Conservation (phyloP, 2,329 filamentous ascomycete species). For the Hymenoscyphus fructigenus region DNA sequence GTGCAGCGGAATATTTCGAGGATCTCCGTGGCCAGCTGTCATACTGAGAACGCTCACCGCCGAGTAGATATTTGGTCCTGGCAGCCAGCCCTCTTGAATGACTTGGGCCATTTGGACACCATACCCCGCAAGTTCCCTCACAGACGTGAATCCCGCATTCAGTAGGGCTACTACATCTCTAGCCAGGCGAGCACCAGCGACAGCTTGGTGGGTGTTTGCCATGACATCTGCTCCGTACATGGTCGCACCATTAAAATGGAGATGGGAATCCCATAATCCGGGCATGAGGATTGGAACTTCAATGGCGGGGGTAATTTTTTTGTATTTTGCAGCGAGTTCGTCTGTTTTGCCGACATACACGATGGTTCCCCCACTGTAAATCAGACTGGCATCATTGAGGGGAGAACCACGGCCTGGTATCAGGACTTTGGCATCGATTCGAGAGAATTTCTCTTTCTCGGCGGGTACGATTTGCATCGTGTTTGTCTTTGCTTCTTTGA, state of each 20-base stretch:
- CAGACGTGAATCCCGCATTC: constrained; percentile 50
- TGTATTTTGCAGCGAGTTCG: constrained; percentile 37
- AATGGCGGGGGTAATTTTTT: background rate
- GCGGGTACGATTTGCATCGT: constrained; percentile 1
- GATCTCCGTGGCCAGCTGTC: constrained; percentile 50
- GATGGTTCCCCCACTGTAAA: constrained; percentile 41
- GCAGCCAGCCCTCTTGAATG: constrained; percentile 45
- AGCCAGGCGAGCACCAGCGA: constrained; percentile 44
- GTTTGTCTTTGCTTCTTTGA: background rate
- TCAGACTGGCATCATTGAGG: constrained; percentile 40
- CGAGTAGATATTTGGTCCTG: constrained; percentile 51
- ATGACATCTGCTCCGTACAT: constrained; percentile 7
- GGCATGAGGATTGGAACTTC: constrained; percentile 47
- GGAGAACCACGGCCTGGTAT: constrained; percentile 48
- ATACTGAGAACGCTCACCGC: constrained; percentile 45
- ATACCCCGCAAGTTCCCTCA: constrained; percentile 50
- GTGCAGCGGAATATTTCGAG: constrained; percentile 4
- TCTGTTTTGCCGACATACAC: constrained; percentile 39
- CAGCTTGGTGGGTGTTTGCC: constrained; percentile 24
- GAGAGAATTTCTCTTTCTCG: background rate
- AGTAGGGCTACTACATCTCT: constrained; percentile 44
- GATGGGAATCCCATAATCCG: constrained; percentile 53
- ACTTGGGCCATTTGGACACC: constrained; percentile 44
- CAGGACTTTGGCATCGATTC: constrained; percentile 34
- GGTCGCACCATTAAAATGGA: constrained; percentile 43